Base-by-base conservation (phyloP, 129 eudicot genomes). In the Erigeron canadensis region DNA sequence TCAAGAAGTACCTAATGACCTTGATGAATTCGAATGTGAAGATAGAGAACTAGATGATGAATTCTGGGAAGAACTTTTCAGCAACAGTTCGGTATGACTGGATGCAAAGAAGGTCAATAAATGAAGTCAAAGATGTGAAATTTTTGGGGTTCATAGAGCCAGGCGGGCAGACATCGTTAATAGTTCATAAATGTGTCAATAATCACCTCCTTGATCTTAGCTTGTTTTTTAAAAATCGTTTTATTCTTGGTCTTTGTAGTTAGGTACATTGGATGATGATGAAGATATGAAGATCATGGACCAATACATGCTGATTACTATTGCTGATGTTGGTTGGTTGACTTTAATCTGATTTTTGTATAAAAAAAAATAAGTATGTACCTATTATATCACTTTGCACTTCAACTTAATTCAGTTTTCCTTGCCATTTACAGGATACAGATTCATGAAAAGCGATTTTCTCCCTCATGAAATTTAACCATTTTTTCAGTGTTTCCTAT, bases 1-100 rank as follows among this genome's bases (percentile, higher is more conserved):
- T 67, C 43, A 77, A 23, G 81, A 81, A 57, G 88, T 65, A 21
- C 4, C 5, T 5, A 83, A 72, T 23, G 84, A 78, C 55, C 46
- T 89, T 50, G 87, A 84, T 38, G 74, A 69, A 69, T 78, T 79
- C 59, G 87, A 79, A 42, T 53, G 76, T 21, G 86, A 11, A 21
- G 95, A 83, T 38, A 79, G 69, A 56, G 98, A 82, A 70, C 90
- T 94, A 23, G 97, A 90, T 81, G 94, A 90, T 57, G 99, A 87
- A 41, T 95, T 95, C 17, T 90, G 95, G 97, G 89, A 90, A 46
- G 97, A 87, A 72, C 64, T 94, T 34, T 63, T 90, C 28, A 88
- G 50, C 57, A 87, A 57, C 83, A 91, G 55, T 81, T 79, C 63
- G 69, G 61, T 39, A 73, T 17, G 58, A 34, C 54, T 4, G 84